Base-by-base conservation (phyloP, 2,329 filamentous ascomycete species). In the Talaromyces sp. region DNA sequence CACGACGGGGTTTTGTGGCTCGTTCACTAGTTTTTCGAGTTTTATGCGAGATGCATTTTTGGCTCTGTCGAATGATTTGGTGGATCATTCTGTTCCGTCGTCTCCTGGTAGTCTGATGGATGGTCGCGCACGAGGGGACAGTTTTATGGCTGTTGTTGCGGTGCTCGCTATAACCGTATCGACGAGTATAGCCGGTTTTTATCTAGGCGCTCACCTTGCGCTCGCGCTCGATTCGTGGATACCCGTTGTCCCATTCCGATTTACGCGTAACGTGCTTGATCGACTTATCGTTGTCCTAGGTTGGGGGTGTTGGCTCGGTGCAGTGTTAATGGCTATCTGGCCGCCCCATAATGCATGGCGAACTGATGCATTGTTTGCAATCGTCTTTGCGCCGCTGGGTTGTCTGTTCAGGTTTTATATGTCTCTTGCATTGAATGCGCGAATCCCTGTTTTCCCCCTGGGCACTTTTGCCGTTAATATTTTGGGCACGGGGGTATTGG, bases 381-480 rank as follows among this genome's bases (percentile, higher is more conserved):
- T 94, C 25, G 85, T 91, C 2, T 94, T 97, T 66, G 89, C 91
- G 1, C 93, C 93, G 0, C 64, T 90, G 0, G 93, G 93, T 0
- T 92, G 88, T 64, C 73, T 96, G 0, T 69, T 81, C 0, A 83
- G 93, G 3, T 96, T 89, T 75, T 92, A 91, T 69, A 72, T 83
- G 1, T 88, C 88, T 0, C 69, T 89, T 6, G 72, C 77, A 22
- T 80, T 96, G n/a, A 97, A 97, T 66, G 77, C 81, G 0, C 78
- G 83, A 19, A 64, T 84, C 0, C 72, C 84, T 0, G 75, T 80
- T 0, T 97, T 97, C 64, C 93, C 93, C 0, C 72, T 97, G 0
- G 93, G 93, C 2, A 97, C 93, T 0, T 96, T 97, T 66, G 75
- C 77, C 0, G 90, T 88, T 28, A 97, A 97, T 67, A 78, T 95